Percentiles rank a stretch among this genome's conserved stretches.
phyloP scores from a whole-genome alignment of 352 stramenopile species.

The Pythium sp. region DNA sequence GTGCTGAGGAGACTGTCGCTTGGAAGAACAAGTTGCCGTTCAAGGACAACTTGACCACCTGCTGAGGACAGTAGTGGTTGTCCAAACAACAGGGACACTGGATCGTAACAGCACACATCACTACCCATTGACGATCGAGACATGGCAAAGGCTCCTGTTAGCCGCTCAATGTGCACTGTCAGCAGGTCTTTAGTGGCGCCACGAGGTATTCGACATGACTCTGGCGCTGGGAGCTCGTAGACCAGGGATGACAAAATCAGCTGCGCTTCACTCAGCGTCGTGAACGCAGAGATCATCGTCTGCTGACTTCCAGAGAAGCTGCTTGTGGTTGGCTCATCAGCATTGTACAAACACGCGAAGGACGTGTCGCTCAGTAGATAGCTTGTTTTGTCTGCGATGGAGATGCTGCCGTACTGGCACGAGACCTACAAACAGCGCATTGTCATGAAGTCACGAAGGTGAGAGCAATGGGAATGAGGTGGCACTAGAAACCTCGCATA shows the following conservation, averaged over 20 bases:
- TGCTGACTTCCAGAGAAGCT: neutral
- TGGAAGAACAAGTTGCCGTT: conserved; percentile 1
- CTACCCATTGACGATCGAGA: neutral
- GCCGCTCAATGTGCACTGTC: neutral
- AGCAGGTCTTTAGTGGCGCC: conserved; percentile 1
- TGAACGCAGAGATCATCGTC: conserved; percentile 16
- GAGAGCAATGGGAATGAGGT: neutral
- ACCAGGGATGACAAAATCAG: conserved; percentile 26
- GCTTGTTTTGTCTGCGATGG: conserved; percentile 11
- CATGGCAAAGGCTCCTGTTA: neutral
- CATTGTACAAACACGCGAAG: conserved; percentile 15
- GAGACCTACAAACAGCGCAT: conserved; percentile 12
- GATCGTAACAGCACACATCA: conserved; percentile 3
- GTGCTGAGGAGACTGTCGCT: neutral
- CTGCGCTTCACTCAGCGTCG: conserved; percentile 27
- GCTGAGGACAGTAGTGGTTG: neutral
- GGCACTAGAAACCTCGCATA: neutral
- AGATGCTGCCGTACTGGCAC: conserved; percentile 24
- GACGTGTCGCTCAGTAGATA: conserved; percentile 22
- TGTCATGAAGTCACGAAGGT: neutral
- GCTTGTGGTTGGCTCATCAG: neutral
- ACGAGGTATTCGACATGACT: neutral
- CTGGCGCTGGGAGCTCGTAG: conserved; percentile 15
- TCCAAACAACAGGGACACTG: neutral
- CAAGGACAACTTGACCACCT: neutral